Conservation (phyloP, 139 green algal genomes). For the Volvox africanus region DNA sequence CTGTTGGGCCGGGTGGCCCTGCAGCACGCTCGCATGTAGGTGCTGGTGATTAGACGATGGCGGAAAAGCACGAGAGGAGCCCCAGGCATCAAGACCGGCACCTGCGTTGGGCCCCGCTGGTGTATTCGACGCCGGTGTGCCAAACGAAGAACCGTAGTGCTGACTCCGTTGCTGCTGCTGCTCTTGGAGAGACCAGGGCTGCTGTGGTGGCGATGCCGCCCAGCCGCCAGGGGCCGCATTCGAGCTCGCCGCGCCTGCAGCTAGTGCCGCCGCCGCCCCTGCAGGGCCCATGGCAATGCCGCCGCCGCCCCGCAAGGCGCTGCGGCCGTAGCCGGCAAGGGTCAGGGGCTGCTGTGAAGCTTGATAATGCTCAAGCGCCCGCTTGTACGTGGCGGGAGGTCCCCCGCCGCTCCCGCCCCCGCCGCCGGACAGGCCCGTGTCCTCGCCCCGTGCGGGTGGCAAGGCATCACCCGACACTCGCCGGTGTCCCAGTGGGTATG, state of each 20-base stretch:
- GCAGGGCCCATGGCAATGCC: background rate
- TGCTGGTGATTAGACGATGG: background rate
- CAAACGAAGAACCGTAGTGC: background rate
- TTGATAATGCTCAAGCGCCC: constrained; percentile 14
- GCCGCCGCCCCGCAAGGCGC: background rate
- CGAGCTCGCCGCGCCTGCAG: background rate
- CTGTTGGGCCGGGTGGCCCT: background rate
- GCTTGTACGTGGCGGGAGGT: constrained; percentile 7
- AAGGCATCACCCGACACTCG: background rate
- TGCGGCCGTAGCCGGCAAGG: background rate
- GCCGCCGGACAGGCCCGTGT: background rate
- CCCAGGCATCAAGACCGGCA: background rate
- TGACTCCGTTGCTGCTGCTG: constrained; percentile 24
- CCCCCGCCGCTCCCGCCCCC: background rate
- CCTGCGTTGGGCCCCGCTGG: background rate
- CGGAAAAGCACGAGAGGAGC: background rate
- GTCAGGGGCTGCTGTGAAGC: background rate
- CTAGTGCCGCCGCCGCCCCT: background rate
- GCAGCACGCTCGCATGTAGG: background rate
- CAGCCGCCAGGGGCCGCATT: background rate
- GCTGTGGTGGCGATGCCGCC: background rate
- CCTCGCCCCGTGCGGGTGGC: background rate
- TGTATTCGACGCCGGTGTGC: too few species aligned
- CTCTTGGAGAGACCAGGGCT: background rate
- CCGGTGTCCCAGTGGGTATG: background rate